Conservation (phyloP, 441 rosid genomes). For the Kokia cookei region DNA sequence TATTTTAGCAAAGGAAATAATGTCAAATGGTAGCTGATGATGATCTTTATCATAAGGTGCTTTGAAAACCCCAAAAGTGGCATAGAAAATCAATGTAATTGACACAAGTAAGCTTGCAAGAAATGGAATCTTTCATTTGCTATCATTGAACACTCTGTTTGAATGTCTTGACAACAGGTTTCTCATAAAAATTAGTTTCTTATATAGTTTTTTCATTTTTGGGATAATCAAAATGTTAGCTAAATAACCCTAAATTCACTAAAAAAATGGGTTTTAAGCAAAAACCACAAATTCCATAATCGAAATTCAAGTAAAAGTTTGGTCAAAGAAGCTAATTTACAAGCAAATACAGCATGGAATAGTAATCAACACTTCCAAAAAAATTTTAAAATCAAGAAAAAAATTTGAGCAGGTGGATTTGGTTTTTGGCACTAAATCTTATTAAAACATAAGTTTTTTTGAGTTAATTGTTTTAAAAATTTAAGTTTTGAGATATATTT, state of each 20-base stretch:
- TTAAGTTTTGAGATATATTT: too few relatives aligned
- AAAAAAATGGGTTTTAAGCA: slow-evolving; percentile 3
- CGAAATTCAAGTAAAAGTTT: background rate
- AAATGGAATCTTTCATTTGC: slow-evolving; percentile 83
- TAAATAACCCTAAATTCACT: slow-evolving; percentile 5
- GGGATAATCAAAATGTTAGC: background rate
- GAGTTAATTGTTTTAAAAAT: too few relatives aligned
- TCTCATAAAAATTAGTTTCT: slow-evolving; percentile 40
- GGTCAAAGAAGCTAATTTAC: slow-evolving; percentile 13
- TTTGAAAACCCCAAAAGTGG: slow-evolving; percentile 35
- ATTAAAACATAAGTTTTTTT: background rate
- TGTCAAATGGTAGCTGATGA: slow-evolving; percentile 46
- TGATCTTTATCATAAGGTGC: slow-evolving; percentile 45
- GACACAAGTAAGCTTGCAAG: slow-evolving; percentile 72
- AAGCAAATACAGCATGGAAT: slow-evolving; percentile 21
- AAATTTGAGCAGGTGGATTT: slow-evolving; percentile 10
- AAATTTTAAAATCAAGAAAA: background rate
- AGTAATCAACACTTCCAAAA: slow-evolving; percentile 12
- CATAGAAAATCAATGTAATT: slow-evolving; percentile 50
- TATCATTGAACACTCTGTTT: slow-evolving; percentile 66
- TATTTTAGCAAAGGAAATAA: slow-evolving; percentile 27
- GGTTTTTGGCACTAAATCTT: slow-evolving; percentile 33
- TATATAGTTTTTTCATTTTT: slow-evolving; percentile 39
- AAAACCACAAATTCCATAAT: slow-evolving; percentile 2
- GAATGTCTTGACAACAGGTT: slow-evolving; percentile 48